Percentiles rank a stretch among this genome's conserved stretches.
Conservation (phyloP, 345 rosid species). For the Citrus glauca region DNA sequence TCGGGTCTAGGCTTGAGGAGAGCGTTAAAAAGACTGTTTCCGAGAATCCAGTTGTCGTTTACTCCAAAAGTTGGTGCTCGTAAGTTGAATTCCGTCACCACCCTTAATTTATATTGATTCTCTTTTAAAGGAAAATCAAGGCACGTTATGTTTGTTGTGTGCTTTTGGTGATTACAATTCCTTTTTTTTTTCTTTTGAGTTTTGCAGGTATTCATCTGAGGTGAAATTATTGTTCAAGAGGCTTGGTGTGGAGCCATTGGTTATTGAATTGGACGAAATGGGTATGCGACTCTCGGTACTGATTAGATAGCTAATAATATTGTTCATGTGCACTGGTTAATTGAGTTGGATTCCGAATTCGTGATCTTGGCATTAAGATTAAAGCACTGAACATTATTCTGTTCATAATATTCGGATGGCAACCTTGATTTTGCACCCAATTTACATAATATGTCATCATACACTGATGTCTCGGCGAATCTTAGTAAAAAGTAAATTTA, state of each 20-base stretch:
- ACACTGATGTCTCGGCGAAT: neutral
- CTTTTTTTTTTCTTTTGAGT: neutral
- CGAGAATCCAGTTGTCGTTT: conserved; percentile 81
- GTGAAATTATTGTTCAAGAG: conserved; percentile 83
- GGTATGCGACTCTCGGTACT: conserved; percentile 40
- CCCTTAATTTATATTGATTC: neutral
- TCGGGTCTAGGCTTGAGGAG: conserved; percentile 83
- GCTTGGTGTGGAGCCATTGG: conserved; percentile 72
- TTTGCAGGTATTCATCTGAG: conserved; percentile 74
- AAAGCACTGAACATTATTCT: neutral
- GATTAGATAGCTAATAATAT: neutral
- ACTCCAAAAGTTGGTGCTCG: conserved; percentile 98
- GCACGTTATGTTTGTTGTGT: neutral
- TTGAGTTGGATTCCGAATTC: neutral
- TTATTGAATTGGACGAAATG: conserved; percentile 84
- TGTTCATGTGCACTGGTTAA: neutral
- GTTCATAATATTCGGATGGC: neutral
- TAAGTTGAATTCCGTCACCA: conserved; percentile 36
- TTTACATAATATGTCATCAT: neutral
- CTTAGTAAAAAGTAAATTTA: neutral
- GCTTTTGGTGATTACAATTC: neutral
- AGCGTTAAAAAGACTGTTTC: conserved; percentile 59
- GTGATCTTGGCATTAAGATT: neutral
- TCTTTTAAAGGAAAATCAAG: neutral
- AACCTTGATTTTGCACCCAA: neutral